Percentiles rank a stretch among this genome's conserved stretches.
phyloP scores from a whole-genome alignment of 163 green algal species.

The Coccomyxa subellipsoidea region DNA sequence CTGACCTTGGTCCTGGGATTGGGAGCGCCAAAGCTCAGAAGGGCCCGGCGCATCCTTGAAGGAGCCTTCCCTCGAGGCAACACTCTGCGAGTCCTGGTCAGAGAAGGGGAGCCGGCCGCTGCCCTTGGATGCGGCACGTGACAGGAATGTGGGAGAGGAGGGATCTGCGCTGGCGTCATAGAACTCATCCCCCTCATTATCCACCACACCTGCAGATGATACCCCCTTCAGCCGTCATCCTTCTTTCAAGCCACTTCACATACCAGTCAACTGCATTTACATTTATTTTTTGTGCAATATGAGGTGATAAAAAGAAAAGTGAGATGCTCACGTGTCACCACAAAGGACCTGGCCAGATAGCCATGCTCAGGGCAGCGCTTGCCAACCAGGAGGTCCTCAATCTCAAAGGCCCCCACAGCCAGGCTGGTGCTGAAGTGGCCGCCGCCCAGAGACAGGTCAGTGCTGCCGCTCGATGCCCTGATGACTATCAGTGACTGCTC shows the following conservation, averaged over 20 bases:
- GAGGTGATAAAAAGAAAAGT: no score
- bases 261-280: no score
- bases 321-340: neutral
- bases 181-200: constrained; percentile 33
- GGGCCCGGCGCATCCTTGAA: constrained; percentile 2
- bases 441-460: constrained; percentile 9
- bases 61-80: neutral
- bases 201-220: constrained; percentile 14
- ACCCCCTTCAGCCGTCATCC: no score
- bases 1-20: neutral
- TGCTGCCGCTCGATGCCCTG: constrained; percentile 32
- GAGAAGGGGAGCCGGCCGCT: neutral
- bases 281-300: no score
- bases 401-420: constrained; percentile 45
- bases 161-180: constrained; percentile 28
- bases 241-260: no score
- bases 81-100: neutral
- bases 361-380: constrained; percentile 21
- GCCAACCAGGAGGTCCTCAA: constrained; percentile 71
- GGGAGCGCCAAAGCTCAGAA: neutral
- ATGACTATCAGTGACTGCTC: constrained; percentile 54
- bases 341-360: constrained; percentile 34
- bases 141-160: neutral
- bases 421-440: constrained; percentile 27
- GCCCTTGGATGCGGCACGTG: neutral